These are phyloP conservation scores for Papiliotrema fonsecae DNA, from an alignment of 1,284 basidiomycete species.

Conservation along the genomic window DNA sequence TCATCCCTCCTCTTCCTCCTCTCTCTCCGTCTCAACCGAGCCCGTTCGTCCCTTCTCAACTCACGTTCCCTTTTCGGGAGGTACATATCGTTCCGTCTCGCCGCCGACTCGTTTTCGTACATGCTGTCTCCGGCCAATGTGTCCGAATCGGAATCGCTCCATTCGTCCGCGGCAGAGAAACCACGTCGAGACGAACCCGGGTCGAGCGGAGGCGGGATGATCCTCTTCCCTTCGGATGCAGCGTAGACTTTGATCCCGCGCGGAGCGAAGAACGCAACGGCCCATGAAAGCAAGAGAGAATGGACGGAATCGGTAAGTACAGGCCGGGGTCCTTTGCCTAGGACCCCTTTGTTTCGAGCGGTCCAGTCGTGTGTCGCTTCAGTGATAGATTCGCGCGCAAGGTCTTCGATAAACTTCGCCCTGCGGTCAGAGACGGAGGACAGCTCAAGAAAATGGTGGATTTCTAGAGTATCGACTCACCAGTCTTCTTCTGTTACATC, in stretches of 20 bases:
- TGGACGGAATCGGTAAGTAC: conserved; percentile 28
- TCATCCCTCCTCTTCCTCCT: conserved; percentile 16
- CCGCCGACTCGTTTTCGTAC: conserved; percentile 20
- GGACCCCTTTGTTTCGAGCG: not conserved
- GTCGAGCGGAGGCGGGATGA: conserved; percentile 30
- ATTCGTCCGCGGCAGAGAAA: conserved; percentile 25
- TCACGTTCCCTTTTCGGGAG: conserved; percentile 29
- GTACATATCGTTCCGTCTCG: conserved; percentile 26
- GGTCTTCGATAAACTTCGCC: conserved; percentile 32
- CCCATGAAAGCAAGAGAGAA: conserved; percentile 28
- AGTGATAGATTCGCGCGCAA: conserved; percentile 25
- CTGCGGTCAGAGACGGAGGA: conserved; percentile 15
- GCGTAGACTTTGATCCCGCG: conserved; percentile 35
- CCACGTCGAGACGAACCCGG: conserved; percentile 19
- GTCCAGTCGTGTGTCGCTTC: conserved; percentile 17
- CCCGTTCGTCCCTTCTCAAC: conserved; percentile 21
- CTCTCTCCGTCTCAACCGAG: conserved; percentile 20
- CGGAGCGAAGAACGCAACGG: conserved; percentile 34
- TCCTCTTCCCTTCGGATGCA: conserved; percentile 21
- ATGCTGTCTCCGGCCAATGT: conserved; percentile 3
- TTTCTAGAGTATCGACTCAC: no score
- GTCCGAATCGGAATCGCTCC: conserved; percentile 22
- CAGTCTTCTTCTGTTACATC: conserved; percentile 36
- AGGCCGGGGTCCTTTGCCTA: conserved; percentile 22
- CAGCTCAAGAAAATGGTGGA: no score